Evolutionary conservation across 257 asterid genomes (phyloP), one percentile per base, ranked within the genome.

Genomic region (Nyctanthes arbortristis): DNA sequence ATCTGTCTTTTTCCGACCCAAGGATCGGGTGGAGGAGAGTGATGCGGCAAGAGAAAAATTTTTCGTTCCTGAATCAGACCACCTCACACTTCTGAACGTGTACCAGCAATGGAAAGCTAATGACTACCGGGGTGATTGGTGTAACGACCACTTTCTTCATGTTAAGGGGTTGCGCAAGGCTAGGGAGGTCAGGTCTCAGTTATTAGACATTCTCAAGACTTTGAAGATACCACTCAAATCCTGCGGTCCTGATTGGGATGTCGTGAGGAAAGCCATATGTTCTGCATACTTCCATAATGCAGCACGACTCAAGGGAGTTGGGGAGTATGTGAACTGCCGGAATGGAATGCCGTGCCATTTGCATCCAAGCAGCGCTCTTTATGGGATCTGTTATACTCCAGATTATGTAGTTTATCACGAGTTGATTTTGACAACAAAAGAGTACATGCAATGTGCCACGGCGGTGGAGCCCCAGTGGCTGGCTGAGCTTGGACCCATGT

Each of bases 401-500:
- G 99, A 93, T 66, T 75, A 93, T n/a, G 99, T 91, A 54, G 96
- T 93, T 1, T 93, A 91, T 57, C 99, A 89, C 22, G 99, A 93
- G 81, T 68, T 93, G 68, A 73, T 93, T 12, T 73, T 93, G 85
- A 93, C 98, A 0, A 77, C 88, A 0, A 93, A 93, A 61, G 98
- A 93, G 84, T 91, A 91, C 77, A 91, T 93, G 98, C 97, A 93
- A 62, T 87, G 96, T 47, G 98, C 87, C 13, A 88, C 97, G 0
- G 67, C 97, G 0, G 98, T 93, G 10, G 98, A 93, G 78, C 91
- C 98, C 35, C 96, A 90, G 66, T 93, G 98, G 98, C 71, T 93
- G 79, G 98, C 98, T 0, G 96, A 93, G 77, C 63, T 93, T 72
- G 98, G 98, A 5, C 98, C 98, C 32, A 93, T 93, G 98, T 93